Conservation (phyloP, 2,329 filamentous ascomycete species). For the Microascus cirrosus region DNA sequence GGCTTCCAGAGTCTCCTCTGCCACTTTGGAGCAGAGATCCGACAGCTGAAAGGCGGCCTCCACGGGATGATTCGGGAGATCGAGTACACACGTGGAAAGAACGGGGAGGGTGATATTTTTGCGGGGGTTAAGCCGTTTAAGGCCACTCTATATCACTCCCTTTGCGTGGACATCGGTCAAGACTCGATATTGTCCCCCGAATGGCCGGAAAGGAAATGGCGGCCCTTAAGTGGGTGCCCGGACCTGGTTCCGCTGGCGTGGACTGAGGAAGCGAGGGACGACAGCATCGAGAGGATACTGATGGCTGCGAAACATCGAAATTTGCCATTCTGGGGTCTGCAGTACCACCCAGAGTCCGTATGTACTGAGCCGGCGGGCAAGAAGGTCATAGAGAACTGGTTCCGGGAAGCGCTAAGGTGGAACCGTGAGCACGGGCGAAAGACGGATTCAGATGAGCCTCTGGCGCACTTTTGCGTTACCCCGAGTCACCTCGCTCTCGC, state of each 20-base stretch:
- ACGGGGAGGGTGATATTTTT: conserved; percentile 50
- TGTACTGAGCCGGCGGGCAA: conserved; percentile 63
- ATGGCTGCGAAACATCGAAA: conserved; percentile 62
- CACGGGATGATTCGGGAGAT: conserved; percentile 73
- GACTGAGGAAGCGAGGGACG: conserved; percentile 34
- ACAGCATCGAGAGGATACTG: conserved; percentile 42
- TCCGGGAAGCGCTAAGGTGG: conserved; percentile 51
- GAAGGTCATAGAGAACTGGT: conserved; percentile 64
- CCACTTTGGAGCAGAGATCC: conserved; percentile 55
- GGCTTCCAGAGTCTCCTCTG: conserved; percentile 76
- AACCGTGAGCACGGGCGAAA: conserved; percentile 22
- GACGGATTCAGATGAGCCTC: not conserved
- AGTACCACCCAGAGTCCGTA: conserved; percentile 84
- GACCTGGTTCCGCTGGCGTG: conserved; percentile 51
- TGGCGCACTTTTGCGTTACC: conserved; percentile 1
- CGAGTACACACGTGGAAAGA: conserved; percentile 28
- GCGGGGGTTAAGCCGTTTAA: conserved; percentile 43
- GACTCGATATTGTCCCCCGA: conserved; percentile 20
- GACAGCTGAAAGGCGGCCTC: conserved; percentile 57
- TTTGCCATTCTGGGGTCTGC: conserved; percentile 75
- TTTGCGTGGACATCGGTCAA: conserved; percentile 44
- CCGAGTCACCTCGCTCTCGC: conserved; percentile 1
- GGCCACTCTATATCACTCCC: conserved; percentile 68
- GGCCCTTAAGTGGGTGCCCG: conserved; percentile 17
- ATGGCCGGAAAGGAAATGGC: conserved; percentile 30